Evolutionary conservation across 2,329 filamentous ascomycete species (phyloP), one percentile per base, ranked within the genome.

Genomic region (Microcyclospora pomicola): DNA sequence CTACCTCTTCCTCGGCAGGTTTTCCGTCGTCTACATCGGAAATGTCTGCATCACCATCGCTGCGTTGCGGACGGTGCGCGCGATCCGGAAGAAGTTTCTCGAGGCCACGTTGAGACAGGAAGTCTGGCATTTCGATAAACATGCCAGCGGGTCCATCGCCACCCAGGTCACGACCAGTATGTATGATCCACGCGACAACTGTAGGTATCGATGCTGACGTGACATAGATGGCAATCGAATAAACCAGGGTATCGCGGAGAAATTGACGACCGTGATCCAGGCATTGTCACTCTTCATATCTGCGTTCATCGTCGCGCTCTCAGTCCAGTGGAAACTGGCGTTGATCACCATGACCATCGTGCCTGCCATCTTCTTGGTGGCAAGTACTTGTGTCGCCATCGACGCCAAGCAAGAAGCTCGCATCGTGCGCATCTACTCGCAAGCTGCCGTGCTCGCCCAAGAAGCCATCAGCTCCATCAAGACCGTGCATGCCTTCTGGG

Each of bases 1-100:
- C 38, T 74, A 75, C 39, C 63, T 86, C 6, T 86, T 85, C 55
- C 58, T 85, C 31, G 79, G 63, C 11, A 74, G 78, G 34, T 77
- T 82, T 46, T 52, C 62, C 13, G 60, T 82, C 31, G 73, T 71
- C 42, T 84, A 82, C 44, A 61, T 77, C 42, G 42, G 29, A 44
- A 50, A 44, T 13, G 49, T 63, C 2, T 50, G 50, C 27, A 49
- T 72, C 14, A 72, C 67, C 2, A 66, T 72, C 30, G 60, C 67
- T 3, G 68, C 69, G 2, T 66, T 67, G 37, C 60, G 69, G 9
- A 68, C 69, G 3, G 69, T 69, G 2, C 65, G 67, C 39, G 66
- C 57, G 29, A 48, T 61, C 35, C 56, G 81, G 19, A 66, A 77
- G 27, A 67, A 75, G 46, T 85, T 82, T 48, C 64, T 86, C 12